phyloP scores from a whole-genome alignment of 2,329 filamentous ascomycete genomes.

The Arthrobotrys conoides region DNA sequence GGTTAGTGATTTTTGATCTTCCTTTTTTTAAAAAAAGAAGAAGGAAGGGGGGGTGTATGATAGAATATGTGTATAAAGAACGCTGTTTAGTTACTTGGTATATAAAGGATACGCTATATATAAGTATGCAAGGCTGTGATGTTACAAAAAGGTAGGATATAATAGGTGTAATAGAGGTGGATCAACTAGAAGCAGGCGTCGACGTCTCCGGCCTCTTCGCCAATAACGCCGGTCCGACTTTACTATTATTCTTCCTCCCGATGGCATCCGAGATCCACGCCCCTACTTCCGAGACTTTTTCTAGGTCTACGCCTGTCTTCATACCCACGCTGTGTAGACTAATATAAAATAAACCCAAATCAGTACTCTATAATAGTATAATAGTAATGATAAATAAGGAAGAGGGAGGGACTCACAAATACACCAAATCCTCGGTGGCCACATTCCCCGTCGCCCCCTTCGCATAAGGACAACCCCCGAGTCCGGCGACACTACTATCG shows the following conservation, averaged over 20 bases:
- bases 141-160: too few species aligned
- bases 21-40: too few species aligned
- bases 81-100: too few species aligned
- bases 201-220: constrained; percentile 68
- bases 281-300: constrained; percentile 77
- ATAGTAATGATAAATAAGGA: neutral
- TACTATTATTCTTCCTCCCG: constrained; percentile 75
- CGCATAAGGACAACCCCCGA: constrained; percentile 88
- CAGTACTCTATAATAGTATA: too few species aligned
- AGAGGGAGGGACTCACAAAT: constrained; percentile 69
- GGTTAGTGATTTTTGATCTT: constrained; percentile 84
- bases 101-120: too few species aligned
- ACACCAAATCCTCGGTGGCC: constrained; percentile 85
- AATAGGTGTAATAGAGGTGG: too few species aligned
- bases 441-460: constrained; percentile 90
- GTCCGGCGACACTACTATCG: constrained; percentile 82
- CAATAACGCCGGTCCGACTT: constrained; percentile 77
- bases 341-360: too few species aligned
- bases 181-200: neutral
- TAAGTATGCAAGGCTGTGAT: too few species aligned
- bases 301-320: constrained; percentile 79
- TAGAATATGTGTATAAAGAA: too few species aligned
- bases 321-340: constrained; percentile 79
- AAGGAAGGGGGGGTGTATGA: neutral
- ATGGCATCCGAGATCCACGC: constrained; percentile 79